Evolutionary conservation across 768 basidiomycete genomes (phyloP).

Genomic region (Tulasnella calospora): DNA sequence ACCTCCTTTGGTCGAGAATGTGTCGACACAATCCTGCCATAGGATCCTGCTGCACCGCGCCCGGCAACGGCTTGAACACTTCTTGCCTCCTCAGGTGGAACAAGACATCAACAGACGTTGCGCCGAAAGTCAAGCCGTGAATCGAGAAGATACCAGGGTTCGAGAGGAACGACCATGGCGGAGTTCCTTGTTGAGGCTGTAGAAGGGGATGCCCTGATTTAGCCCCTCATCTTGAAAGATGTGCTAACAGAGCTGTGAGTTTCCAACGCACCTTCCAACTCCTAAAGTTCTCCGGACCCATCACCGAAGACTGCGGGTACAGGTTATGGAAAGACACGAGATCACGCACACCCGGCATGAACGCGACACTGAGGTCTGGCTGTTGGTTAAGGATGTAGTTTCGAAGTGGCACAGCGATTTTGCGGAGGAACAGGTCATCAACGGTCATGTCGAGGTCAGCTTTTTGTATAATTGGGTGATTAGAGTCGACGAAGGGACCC

Average conservation of each 20-base stretch:
- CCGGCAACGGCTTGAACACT: slow-evolving; percentile 56
- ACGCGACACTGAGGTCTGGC: slow-evolving; percentile 64
- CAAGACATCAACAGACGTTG: slow-evolving; percentile 78
- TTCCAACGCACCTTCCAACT: slow-evolving; percentile 12
- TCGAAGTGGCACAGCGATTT: slow-evolving; percentile 55
- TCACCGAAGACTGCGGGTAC: slow-evolving; percentile 65
- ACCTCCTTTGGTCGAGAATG: slow-evolving; percentile 85
- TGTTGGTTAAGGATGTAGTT: slow-evolving; percentile 39
- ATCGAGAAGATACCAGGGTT: slow-evolving; percentile 85
- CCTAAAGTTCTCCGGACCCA: slow-evolving; percentile 18
- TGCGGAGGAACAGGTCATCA: slow-evolving; percentile 58
- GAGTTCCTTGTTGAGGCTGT: neutral
- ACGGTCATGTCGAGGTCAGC: slow-evolving; percentile 70
- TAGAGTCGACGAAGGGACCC: slow-evolving; percentile 84
- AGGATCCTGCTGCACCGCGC: slow-evolving; percentile 57
- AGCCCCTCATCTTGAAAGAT: neutral
- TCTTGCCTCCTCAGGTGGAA: slow-evolving; percentile 89
- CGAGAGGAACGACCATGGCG: slow-evolving; percentile 49
- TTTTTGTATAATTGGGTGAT: slow-evolving; percentile 65
- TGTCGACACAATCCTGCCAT: slow-evolving; percentile 78
- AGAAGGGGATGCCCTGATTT: neutral
- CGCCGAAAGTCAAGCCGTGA: slow-evolving; percentile 74
- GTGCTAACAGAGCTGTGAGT: neutral
- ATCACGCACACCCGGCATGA: slow-evolving; percentile 82
- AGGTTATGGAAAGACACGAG: slow-evolving; percentile 71